Evolutionary conservation across 2,329 filamentous ascomycete genomes (phyloP).

Genomic region (Aspergillus neotritici): DNA sequence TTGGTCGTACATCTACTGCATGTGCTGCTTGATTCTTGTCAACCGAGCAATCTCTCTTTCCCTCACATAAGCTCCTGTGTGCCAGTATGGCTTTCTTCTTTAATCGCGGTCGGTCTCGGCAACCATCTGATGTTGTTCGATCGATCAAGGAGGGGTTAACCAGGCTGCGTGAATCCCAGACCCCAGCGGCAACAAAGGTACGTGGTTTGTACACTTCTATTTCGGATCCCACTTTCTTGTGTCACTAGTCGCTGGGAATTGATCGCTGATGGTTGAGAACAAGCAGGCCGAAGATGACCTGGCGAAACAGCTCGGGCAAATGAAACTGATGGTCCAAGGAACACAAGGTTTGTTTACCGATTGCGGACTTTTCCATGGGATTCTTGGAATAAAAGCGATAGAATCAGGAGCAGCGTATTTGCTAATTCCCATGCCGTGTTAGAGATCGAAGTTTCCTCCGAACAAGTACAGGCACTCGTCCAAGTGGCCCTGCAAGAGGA

Average conservation of each 20-base stretch:
- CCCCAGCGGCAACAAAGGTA: conserved; percentile 29
- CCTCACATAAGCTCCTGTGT: conserved; percentile 2
- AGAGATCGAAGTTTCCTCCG: conserved; percentile 82
- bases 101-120: conserved; percentile 56
- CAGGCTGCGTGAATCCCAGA: conserved; percentile 55
- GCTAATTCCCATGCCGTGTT: conserved; percentile 11
- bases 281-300: conserved; percentile 74
- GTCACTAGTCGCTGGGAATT: conserved; percentile 1
- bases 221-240: neutral
- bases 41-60: conserved; percentile 2
- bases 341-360: conserved; percentile 62
- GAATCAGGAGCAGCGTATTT: neutral
- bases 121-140: conserved; percentile 56
- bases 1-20: neutral
- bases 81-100: conserved; percentile 64
- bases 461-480: conserved; percentile 82
- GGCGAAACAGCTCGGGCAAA: conserved; percentile 76
- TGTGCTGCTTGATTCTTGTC: neutral
- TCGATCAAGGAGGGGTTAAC: conserved; percentile 59
- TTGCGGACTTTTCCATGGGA: conserved; percentile 1
- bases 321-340: conserved; percentile 90
- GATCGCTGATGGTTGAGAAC: conserved; percentile 13
- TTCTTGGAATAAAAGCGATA: neutral
- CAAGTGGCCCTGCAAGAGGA: conserved; percentile 82
- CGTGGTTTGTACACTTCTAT: conserved; percentile 44